Conservation (phyloP, 495 filamentous ascomycete genomes). For the Xylaria cubensis region DNA sequence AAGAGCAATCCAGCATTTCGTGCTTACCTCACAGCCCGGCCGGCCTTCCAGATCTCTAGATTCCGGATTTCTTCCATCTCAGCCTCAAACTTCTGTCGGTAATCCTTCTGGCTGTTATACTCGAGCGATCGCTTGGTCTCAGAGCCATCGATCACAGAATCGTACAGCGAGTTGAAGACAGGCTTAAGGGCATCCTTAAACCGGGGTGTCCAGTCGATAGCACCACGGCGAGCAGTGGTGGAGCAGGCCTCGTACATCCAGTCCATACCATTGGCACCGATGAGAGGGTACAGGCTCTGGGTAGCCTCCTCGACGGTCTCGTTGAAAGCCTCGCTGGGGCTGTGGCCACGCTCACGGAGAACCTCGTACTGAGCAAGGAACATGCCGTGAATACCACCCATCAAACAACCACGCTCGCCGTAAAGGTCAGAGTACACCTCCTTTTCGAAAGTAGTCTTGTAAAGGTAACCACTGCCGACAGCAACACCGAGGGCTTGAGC, state of each 20-base stretch:
- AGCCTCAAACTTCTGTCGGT: constrained; percentile 92
- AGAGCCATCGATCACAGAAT: constrained; percentile 82
- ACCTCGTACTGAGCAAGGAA: constrained; percentile 99
- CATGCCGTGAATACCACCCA: constrained; percentile 99
- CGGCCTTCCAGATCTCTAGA: constrained; percentile 98
- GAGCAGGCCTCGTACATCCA: constrained; percentile 99
- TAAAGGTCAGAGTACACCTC: constrained; percentile 99
- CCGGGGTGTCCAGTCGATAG: constrained; percentile 94
- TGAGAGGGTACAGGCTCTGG: constrained; percentile 95
- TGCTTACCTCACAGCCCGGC: constrained; percentile 88
- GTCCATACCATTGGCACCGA: constrained; percentile 97
- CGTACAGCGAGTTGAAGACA: constrained; percentile 95
- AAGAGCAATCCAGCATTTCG: constrained; percentile 1
- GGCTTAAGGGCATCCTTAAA: constrained; percentile 99
- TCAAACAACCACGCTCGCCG: constrained; percentile 98
- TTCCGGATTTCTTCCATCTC: constrained; percentile 97
- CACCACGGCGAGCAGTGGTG: constrained; percentile 95
- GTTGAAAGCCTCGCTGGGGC: constrained; percentile 98
- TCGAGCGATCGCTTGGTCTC: constrained; percentile 95
- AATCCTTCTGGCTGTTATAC: constrained; percentile 93
- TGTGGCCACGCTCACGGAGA: constrained; percentile 96
- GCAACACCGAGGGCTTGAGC: constrained; percentile 96
- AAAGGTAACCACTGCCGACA: constrained; percentile 95
- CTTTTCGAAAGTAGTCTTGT: constrained; percentile 99
- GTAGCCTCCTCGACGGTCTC: constrained; percentile 99